Evolutionary conservation across 306 rosid genomes (phyloP).

Genomic region (Boehmeria nivea): DNA sequence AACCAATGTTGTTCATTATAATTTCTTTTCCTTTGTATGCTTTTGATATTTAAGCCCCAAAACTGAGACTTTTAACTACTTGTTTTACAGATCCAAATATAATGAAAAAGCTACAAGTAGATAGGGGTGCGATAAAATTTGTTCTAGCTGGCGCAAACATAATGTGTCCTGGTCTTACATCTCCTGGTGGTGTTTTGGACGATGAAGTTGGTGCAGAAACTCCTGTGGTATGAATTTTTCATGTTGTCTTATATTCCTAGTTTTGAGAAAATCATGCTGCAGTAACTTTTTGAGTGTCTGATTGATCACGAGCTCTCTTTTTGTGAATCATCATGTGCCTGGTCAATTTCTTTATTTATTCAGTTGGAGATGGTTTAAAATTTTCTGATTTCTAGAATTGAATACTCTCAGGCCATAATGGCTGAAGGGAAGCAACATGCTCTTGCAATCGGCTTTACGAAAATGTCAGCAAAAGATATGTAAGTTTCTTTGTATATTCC

Average conservation of each 20-base stretch:
- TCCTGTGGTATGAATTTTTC: constrained; percentile 69
- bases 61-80: not conserved
- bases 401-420: constrained; percentile 79
- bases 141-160: constrained; percentile 98
- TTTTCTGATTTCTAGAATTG: constrained; percentile 25
- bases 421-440: constrained; percentile 99
- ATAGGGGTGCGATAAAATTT: constrained; percentile 86
- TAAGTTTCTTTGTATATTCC: constrained; percentile 29
- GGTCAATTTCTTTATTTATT: constrained; percentile 6
- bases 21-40: no score
- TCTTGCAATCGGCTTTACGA: constrained; percentile 96
- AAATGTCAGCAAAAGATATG: constrained; percentile 97
- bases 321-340: constrained; percentile 3
- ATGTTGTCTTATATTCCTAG: not conserved
- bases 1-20: no score
- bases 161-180: constrained; percentile 98
- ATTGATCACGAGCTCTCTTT: constrained; percentile 13
- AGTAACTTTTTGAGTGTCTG: not conserved
- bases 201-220: constrained; percentile 76
- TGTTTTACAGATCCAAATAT: constrained; percentile 70
- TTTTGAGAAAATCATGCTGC: not conserved
- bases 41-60: no score
- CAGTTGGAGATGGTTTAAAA: constrained; percentile 12
- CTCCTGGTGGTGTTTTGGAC: constrained; percentile 90
- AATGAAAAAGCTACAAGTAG: constrained; percentile 93